These are phyloP conservation scores for Thalassiosira profunda DNA, from an alignment of 108 stramenopile species.

Conservation along the genomic window DNA sequence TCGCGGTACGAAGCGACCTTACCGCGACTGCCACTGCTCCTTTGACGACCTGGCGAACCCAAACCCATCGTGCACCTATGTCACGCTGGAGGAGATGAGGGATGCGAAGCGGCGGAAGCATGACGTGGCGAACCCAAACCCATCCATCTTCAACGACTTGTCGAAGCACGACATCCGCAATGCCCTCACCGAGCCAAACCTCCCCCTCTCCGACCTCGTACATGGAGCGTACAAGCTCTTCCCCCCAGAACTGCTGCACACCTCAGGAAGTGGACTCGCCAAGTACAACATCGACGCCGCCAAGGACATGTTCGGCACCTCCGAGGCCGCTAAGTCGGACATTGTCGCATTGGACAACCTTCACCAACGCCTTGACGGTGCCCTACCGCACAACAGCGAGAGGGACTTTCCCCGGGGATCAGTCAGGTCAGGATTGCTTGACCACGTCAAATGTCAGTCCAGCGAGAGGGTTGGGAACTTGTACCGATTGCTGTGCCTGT, in stretches of 20 bases:
- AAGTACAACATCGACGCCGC: not conserved
- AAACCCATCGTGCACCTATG: not conserved
- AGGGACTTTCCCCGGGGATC: not conserved
- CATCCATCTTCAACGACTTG: not conserved
- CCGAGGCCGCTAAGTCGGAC: not conserved
- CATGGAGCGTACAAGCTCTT: not conserved
- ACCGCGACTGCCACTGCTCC: not conserved
- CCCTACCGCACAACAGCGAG: not conserved
- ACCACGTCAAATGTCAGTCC: not conserved
- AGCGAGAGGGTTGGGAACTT: not conserved
- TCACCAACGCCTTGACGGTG: not conserved
- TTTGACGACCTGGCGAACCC: not conserved
- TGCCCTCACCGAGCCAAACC: not conserved
- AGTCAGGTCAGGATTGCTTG: not conserved
- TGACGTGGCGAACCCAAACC: too few relatives aligned
- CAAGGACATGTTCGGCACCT: not conserved
- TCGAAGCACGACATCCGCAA: slow-evolving; percentile 2
- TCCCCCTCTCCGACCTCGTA: not conserved
- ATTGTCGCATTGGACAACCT: too few relatives aligned
- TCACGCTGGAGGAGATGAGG: not conserved
- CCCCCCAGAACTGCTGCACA: not conserved
- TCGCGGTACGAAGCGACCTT: not conserved
- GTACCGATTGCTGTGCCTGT: not conserved
- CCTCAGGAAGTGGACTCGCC: not conserved
- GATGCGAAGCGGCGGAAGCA: not conserved